These are phyloP conservation scores for Chaetothyriales sp. DNA, from an alignment of 2,329 filamentous ascomycete genomes.

Conservation along the genomic window DNA sequence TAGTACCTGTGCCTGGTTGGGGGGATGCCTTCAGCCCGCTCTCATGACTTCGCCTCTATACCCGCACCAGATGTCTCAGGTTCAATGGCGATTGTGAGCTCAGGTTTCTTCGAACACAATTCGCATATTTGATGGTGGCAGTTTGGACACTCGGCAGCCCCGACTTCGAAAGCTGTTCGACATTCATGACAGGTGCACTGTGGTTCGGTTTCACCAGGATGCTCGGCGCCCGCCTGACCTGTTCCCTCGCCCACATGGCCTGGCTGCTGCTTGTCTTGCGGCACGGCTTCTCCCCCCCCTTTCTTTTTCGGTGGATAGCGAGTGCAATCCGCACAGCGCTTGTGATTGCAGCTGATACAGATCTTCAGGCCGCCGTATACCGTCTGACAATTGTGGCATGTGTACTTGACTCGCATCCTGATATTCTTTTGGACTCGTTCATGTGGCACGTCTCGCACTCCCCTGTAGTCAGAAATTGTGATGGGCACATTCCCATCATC, in stretches of 20 bases:
- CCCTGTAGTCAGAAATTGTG: background rate
- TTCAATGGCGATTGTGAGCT: constrained; percentile 4
- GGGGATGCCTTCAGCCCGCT: background rate
- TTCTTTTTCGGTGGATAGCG: constrained; percentile 58
- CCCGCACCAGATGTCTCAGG: background rate
- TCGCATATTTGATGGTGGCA: constrained; percentile 16
- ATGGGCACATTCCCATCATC: background rate
- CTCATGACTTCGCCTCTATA: background rate
- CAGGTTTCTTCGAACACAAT: constrained; percentile 11
- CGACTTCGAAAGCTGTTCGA: constrained; percentile 9
- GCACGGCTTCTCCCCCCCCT: constrained; percentile 24
- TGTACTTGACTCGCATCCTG: constrained; percentile 37
- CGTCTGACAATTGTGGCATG: constrained; percentile 68
- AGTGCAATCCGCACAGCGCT: constrained; percentile 66
- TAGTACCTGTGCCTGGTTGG: background rate
- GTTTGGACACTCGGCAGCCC: constrained; percentile 11
- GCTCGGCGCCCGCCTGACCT: background rate
- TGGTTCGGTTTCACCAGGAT: background rate
- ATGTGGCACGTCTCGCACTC: constrained; percentile 18
- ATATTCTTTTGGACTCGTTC: constrained; percentile 33
- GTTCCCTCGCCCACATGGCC: background rate
- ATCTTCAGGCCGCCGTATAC: constrained; percentile 59
- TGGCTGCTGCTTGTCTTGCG: background rate
- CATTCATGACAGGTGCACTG: constrained; percentile 13
- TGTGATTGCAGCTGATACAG: constrained; percentile 65